A percentile compares a stretch with the other conserved stretches of the same genome.
phyloP scores from a whole-genome alignment of 192 early-diverging fungal genomes.

The Coemansia sp. region DNA sequence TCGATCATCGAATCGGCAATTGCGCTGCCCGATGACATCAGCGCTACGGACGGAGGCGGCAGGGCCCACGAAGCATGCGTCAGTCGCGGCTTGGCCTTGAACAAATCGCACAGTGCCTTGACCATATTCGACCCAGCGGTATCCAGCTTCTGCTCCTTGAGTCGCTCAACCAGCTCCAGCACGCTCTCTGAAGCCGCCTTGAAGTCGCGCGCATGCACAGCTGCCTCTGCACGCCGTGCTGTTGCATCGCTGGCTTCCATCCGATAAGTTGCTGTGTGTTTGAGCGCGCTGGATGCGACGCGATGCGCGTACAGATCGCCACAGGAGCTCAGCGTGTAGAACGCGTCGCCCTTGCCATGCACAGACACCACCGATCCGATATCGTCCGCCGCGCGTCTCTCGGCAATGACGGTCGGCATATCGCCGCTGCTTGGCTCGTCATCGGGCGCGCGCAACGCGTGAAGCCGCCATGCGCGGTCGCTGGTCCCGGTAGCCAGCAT shows the following conservation, averaged over 20 bases:
- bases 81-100: conserved; percentile 43
- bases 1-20: conserved; percentile 17
- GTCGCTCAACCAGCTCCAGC: conserved; percentile 18
- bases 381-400: conserved; percentile 41
- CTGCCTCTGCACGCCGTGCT: conserved; percentile 16
- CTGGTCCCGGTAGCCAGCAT: conserved; percentile 60
- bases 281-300: conserved; percentile 18
- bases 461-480: conserved; percentile 61
- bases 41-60: conserved; percentile 25
- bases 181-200: conserved; percentile 27
- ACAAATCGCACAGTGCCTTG: conserved; percentile 41
- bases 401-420: conserved; percentile 16
- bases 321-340: conserved; percentile 46
- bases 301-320: conserved; percentile 52
- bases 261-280: conserved; percentile 15
- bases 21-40: conserved; percentile 5
- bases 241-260: not conserved
- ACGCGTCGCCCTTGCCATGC: conserved; percentile 32
- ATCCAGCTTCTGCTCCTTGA: conserved; percentile 4
- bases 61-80: conserved; percentile 40
- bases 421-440: not conserved
- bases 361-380: conserved; percentile 40
- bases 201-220: conserved; percentile 43
- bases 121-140: conserved; percentile 5
- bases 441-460: conserved; percentile 34